Percentiles rank a stretch among this genome's conserved stretches.
These are phyloP conservation scores for Trichosanthes truncata DNA, from an alignment of 306 rosid genomes.

Conservation along the genomic window DNA sequence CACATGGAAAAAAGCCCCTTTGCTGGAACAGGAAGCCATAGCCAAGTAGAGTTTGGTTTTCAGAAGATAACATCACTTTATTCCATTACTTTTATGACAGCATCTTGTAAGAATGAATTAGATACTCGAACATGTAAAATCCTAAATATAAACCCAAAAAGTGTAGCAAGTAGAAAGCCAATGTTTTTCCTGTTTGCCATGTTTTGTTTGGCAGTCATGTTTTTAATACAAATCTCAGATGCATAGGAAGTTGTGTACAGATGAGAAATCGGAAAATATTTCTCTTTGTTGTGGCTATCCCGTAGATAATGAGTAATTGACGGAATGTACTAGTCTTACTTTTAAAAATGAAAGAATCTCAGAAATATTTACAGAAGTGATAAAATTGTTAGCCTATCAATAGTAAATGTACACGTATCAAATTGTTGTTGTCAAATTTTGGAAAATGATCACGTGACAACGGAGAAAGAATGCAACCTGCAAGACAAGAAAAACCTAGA, in stretches of 20 bases:
- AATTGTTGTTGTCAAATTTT: too few species aligned
- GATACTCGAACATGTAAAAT: constrained; percentile 1
- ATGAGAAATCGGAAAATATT: not conserved
- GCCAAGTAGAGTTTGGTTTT: constrained; percentile 47
- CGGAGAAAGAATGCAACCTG: too few species aligned
- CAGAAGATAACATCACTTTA: not conserved
- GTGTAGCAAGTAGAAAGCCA: not conserved
- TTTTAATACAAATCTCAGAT: not conserved
- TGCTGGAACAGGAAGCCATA: constrained; percentile 42
- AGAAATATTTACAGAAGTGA: too few species aligned
- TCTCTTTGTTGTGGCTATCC: not conserved
- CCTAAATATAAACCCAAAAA: not conserved
- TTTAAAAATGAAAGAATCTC: too few species aligned
- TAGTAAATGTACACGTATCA: too few species aligned
- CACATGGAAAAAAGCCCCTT: constrained; percentile 50
- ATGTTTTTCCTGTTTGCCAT: not conserved
- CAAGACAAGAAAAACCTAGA: too few species aligned
- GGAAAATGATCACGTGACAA: too few species aligned
- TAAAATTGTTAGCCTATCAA: too few species aligned
- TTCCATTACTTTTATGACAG: not conserved
- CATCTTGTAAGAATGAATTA: not conserved
- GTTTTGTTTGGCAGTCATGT: not conserved
- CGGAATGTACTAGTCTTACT: too few species aligned
- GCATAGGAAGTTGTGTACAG: not conserved
- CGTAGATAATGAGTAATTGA: not conserved